Conservation (phyloP, 2,329 filamentous ascomycete genomes). For the Fusarium xylarioides region DNA sequence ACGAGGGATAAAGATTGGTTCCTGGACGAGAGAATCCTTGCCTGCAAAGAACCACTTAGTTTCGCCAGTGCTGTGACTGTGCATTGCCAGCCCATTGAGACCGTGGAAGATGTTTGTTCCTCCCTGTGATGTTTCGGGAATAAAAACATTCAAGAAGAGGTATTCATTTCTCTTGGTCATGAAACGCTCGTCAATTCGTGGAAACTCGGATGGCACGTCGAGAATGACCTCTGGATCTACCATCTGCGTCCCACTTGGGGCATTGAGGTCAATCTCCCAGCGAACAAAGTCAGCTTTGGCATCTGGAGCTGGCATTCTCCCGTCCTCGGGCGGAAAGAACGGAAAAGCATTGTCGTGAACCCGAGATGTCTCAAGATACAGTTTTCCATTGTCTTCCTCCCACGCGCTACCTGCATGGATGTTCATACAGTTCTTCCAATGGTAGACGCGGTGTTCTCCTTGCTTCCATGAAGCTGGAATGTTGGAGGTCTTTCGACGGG, state of each 20-base stretch:
- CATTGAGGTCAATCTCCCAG: slow-evolving; percentile 24
- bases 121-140: not conserved
- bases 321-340: slow-evolving; percentile 6
- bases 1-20: slow-evolving; percentile 23
- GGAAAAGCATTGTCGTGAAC: slow-evolving; percentile 26
- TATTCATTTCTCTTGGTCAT: not conserved
- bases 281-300: slow-evolving; percentile 9
- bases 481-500: not conserved
- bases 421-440: slow-evolving; percentile 18
- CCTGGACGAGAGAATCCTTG: slow-evolving; percentile 4
- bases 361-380: slow-evolving; percentile 19
- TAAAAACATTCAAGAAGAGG: slow-evolving; percentile 12
- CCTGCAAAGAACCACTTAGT: slow-evolving; percentile 12
- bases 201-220: slow-evolving; percentile 5
- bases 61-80: not conserved
- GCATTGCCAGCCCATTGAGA: slow-evolving; percentile 9
- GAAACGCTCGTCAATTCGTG: slow-evolving; percentile 15
- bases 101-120: slow-evolving; percentile 9
- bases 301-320: not conserved
- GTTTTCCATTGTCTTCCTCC: slow-evolving; percentile 8
- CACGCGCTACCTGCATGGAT: slow-evolving; percentile 22
- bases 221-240: not conserved
- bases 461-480: not conserved
- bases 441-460: slow-evolving; percentile 11
- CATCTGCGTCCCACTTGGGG: not conserved